phyloP scores from a whole-genome alignment of 2,329 filamentous ascomycete genomes.

The Trichophyton equinum region DNA sequence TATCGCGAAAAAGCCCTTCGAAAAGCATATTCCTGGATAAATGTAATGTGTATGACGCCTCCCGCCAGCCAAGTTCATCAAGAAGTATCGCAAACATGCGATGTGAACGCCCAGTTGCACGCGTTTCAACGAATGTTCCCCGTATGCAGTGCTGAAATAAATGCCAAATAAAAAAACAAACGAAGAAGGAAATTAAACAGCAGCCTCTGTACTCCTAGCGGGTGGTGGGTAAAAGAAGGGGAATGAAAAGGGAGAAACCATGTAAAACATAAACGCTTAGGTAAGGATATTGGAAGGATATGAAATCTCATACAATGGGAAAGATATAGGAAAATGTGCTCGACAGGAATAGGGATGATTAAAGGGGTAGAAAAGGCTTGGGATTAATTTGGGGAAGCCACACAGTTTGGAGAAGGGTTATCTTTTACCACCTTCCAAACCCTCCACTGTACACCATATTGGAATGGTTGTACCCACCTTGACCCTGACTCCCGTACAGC shows the following conservation, averaged over 20 bases:
- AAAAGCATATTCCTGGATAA: slow-evolving; percentile 25
- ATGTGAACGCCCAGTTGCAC: slow-evolving; percentile 27
- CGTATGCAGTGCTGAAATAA: slow-evolving; percentile 22
- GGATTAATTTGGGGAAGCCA: slow-evolving; percentile 3
- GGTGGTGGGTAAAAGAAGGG: slow-evolving; percentile 7
- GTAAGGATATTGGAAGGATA: slow-evolving; percentile 17
- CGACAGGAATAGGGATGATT: background rate
- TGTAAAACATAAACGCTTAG: slow-evolving; percentile 15
- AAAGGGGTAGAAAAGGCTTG: background rate
- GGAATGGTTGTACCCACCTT: slow-evolving; percentile 80
- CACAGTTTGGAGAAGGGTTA: slow-evolving; percentile 11
- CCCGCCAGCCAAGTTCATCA: slow-evolving; percentile 16
- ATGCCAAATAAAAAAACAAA: slow-evolving; percentile 12
- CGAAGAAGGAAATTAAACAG: slow-evolving; percentile 15
- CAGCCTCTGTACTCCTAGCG: slow-evolving; percentile 1
- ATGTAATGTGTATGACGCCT: slow-evolving; percentile 23
- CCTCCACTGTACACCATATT: slow-evolving; percentile 68
- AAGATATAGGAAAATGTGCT: slow-evolving; percentile 2
- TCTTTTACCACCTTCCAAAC: slow-evolving; percentile 54
- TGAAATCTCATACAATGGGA: slow-evolving; percentile 16
- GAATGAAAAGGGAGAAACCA: slow-evolving; percentile 15
- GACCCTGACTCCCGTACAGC: slow-evolving; percentile 72
- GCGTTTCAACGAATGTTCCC: slow-evolving; percentile 21
- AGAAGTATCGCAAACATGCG: slow-evolving; percentile 16
- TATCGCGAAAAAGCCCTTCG: slow-evolving; percentile 16